Base-by-base conservation (phyloP, 345 rosid species). In the Lumnitzera racemosa region DNA sequence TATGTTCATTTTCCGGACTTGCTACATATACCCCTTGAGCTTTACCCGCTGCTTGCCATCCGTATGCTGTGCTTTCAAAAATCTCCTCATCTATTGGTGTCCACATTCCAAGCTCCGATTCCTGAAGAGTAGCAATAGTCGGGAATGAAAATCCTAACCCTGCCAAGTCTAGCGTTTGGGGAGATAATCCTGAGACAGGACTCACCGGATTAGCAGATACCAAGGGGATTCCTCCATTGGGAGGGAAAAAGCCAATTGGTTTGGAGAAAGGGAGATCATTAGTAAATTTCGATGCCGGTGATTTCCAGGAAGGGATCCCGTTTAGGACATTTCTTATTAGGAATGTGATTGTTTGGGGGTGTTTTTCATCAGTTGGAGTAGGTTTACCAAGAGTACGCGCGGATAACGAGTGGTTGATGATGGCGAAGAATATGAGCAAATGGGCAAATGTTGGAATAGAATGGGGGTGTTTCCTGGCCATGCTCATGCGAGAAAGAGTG, bases 1-100 rank as follows among this genome's bases (percentile, higher is more conserved):
- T 72, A 46, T 64, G 59, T 31, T 76, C 75, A 16, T 77, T 63
- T 51, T 76, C 87, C 1, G 82, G 74, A 59, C 82, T 70, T 5
- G 75, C 85, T 57, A 85, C 82, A 58, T 64, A 79, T 2, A 77
- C 46, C 15, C 90, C 90, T 55, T 68, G 63, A 56, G 78, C 83
- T 65, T 68, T 84, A 17, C 90, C 87, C 15, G 75, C 61, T 3
- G 59, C 29, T 24, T 46, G 15, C 17, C 74, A 58, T 1, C 74
- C 76, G 62, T 60, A 52, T 11, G 7, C 54, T 48, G 46, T 12
- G 12, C 43, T 63, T 29, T 63, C 61, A 17, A 74, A 63, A 15
- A 85, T 51, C 56, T 65, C 76, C 73, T 70, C 82, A 15, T 76
- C 72, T 16, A 81, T 70, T 25, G 61, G 53, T 8, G 67, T 61